phyloP scores from a whole-genome alignment of 768 basidiomycete genomes.

The Tulasnella sp. region DNA sequence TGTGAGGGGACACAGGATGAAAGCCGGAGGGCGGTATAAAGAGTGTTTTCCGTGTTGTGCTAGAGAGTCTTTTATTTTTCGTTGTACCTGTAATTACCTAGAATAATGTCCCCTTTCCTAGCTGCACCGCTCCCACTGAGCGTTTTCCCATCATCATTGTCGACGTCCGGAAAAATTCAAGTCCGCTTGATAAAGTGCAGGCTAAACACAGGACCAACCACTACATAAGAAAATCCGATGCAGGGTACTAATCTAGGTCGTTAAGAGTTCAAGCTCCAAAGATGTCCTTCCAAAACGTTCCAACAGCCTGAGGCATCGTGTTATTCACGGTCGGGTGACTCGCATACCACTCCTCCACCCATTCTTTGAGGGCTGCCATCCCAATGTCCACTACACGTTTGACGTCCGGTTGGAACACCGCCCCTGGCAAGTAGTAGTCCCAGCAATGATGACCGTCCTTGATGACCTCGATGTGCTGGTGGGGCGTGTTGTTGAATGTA shows the following conservation, averaged over 20 bases:
- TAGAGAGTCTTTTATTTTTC: background rate
- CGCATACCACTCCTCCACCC: background rate
- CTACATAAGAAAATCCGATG: no score
- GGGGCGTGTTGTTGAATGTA: background rate
- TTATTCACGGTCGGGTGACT: background rate
- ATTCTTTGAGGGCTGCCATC: background rate
- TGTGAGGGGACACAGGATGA: background rate
- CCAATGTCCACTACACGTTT: background rate
- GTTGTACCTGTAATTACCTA: background rate
- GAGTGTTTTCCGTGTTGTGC: background rate
- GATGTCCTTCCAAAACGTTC: background rate
- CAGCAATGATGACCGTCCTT: conserved; percentile 2
- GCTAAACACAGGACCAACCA: no score
- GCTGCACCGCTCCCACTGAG: no score
- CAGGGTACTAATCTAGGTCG: no score
- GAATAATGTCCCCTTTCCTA: background rate
- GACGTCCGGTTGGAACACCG: background rate
- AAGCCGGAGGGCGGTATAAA: background rate
- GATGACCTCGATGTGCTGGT: background rate
- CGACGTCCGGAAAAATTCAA: no score
- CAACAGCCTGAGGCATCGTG: background rate
- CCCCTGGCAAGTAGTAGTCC: background rate
- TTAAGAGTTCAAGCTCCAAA: background rate
- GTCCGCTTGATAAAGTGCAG: no score
- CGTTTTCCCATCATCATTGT: no score